Conservation (phyloP, 179 eudicot genomes). For the Beta lomatogona region DNA sequence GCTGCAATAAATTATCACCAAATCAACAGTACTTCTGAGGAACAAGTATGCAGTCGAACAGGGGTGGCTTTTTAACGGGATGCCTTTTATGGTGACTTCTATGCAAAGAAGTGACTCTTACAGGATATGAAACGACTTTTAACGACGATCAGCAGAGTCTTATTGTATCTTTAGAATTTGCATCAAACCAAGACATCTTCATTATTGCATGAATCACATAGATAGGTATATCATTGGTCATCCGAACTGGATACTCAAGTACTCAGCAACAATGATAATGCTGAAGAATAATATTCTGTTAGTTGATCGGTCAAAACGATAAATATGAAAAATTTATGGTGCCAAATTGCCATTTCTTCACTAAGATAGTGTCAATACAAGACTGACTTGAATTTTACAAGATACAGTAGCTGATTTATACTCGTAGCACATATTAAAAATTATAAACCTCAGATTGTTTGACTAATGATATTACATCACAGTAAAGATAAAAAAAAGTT, state of each 20-base stretch:
- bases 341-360: too few species aligned
- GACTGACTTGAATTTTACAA: background rate
- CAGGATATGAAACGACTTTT: background rate
- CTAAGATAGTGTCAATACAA: background rate
- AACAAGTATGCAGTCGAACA: background rate
- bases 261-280: constrained; percentile 1
- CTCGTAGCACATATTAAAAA: background rate
- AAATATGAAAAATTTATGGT: background rate
- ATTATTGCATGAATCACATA: background rate
- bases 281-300: constrained; percentile 1
- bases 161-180: background rate
- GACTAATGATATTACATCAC: background rate
- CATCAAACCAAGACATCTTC: background rate
- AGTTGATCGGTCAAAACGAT: background rate
- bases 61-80: background rate
- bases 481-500: too few species aligned
- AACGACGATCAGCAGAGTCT: background rate
- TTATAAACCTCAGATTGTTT: background rate
- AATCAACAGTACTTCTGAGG: background rate
- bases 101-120: background rate
- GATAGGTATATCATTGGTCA: background rate
- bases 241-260: background rate
- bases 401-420: too few species aligned
- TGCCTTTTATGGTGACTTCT: background rate
- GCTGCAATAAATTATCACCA: background rate